phyloP scores from a whole-genome alignment of 129 eudicot genomes.

The Dittrichia graveolens region DNA sequence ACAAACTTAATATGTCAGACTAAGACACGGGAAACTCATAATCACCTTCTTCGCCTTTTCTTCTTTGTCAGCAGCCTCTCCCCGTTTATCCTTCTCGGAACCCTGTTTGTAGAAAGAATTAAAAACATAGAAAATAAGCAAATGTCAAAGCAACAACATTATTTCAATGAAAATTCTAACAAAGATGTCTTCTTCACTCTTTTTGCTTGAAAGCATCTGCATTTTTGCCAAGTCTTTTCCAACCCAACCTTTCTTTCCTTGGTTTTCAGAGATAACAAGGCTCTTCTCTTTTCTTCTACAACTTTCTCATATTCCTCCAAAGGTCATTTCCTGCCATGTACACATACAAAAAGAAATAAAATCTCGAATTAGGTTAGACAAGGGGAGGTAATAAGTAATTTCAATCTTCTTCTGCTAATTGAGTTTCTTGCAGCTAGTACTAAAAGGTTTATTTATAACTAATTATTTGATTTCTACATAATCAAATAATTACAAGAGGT shows the following conservation, averaged over 20 bases:
- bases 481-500: neutral
- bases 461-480: neutral
- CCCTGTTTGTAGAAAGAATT: conserved; percentile 43
- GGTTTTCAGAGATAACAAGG: conserved; percentile 51
- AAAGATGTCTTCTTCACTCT: conserved; percentile 75
- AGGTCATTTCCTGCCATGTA: conserved; percentile 82
- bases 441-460: too few relatives aligned
- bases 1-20: too few relatives aligned
- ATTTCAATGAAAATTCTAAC: too few relatives aligned
- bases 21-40: too few relatives aligned
- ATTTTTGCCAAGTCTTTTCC: conserved; percentile 74
- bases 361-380: too few relatives aligned
- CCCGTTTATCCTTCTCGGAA: conserved; percentile 76
- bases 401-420: too few relatives aligned
- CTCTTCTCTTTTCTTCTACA: conserved; percentile 85
- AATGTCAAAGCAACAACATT: too few relatives aligned
- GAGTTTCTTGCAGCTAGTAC: too few relatives aligned
- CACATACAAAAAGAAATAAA: neutral
- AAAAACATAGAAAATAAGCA: neutral
- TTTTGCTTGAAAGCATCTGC: conserved; percentile 84
- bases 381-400: neutral
- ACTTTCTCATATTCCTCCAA: conserved; percentile 92
- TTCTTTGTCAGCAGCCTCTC: conserved; percentile 81
- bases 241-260: conserved; percentile 68
- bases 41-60: conserved; percentile 74